Base-by-base conservation (phyloP, 306 rosid species). In the Hippophae rhamnoides region DNA sequence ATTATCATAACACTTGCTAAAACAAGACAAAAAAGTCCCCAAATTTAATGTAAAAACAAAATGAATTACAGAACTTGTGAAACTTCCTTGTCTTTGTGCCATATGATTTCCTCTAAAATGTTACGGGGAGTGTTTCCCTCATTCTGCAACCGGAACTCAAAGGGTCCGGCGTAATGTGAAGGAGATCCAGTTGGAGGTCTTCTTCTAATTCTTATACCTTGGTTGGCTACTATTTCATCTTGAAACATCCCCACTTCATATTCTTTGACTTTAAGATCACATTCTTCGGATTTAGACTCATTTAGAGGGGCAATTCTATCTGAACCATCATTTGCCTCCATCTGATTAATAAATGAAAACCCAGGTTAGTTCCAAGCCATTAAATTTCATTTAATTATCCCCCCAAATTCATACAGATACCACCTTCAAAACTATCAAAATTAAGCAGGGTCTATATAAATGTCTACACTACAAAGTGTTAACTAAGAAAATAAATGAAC, bases 221-320 rank as follows among this genome's bases (percentile, higher is more conserved):
- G 99, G 62, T 61, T 79, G 51, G 89, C 89, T 58, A 96, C 96
- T 65, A 92, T 86, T 77, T 88, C 96, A 41, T 92, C 43, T 6
- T 71, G 95, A 31, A 83, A 72, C 99, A 92, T 86, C 25, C 84
- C 83, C 75, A 88, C 90, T 55, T 92, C 99, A 93, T 90, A 92
- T 66, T 92, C 90, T 81, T 85, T 88, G 54, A 83, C 61, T 68
- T 88, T 69, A 26, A 87, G 89, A 57, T 58, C 79, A 23, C 71
- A 74, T 62, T 51, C 69, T 64, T 64, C 70, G 14, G 86, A 47
- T 71, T 73, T 86, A 25, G 82, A 46, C 69, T 78, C 93, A 57
- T 64, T 48, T 12, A 62, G 74, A 13, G 78, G 26, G 11, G 78
- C 56, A 63, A 63, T 51, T 27, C 76, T 26, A 54, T 83, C 60